Base-by-base conservation (phyloP, 805 yeast genomes). In the Spathaspora arborariae region DNA sequence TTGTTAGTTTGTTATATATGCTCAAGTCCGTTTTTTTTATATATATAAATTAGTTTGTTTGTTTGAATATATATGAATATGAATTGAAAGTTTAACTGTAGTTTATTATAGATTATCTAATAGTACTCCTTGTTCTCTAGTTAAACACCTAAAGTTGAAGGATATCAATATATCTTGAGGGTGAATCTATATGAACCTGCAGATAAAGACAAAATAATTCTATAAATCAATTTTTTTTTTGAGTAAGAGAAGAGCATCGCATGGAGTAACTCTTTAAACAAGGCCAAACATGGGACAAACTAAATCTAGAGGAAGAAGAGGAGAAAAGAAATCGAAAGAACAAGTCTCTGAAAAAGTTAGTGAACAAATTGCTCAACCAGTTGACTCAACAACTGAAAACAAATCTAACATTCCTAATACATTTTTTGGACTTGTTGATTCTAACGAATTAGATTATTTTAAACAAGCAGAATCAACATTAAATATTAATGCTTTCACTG, bases 391-490 rank as follows among this genome's bases (percentile, higher is more conserved):
- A 16, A 35, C 36, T n/a, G 50, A 22, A 22, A 22, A 22, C 9
- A 22, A 6, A 7, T 22, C 26, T 22, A 9, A n/a, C 27, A 26
- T 54, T 5, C 45, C 50, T 55, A 47, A 60, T 59, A 18, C 67
- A 85, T 92, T 91, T 60, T 94, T 84, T 63, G 99, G 99, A 19
- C 74, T 92, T 33, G 84, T 92, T 9, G 96, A 89, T 62, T 65
- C 90, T 3, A 76, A 80, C 22, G 98, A 92, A 64, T 67, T 88
- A 37, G 97, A 90, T 51, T 92, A 94, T 65, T 94, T 92, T 74
- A 89, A 88, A 58, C 89, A 85, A 57, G 96, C 97, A 0, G 98
- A 92, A 64, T 79, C 90, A 3, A 86, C 94, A 0, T 71, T 92
- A 38, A 84, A 90, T 40, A 77, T 89, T 36, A 82, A 90, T 65